Conservation (phyloP, 108 stramenopile species). For the Fragilaria radians region DNA sequence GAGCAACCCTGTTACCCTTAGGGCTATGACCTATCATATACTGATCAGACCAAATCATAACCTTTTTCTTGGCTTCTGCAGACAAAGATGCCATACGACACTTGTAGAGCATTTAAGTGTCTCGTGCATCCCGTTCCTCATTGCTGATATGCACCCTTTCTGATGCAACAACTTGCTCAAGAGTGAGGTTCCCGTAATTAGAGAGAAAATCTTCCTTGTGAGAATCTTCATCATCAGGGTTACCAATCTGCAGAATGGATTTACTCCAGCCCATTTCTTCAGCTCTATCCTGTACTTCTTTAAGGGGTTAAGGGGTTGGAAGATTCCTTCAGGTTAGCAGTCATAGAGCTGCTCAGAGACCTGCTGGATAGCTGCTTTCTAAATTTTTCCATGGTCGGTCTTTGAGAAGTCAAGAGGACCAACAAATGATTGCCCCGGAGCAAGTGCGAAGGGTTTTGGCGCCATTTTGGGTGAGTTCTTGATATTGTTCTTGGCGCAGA, state of each 20-base stretch:
- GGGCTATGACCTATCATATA: conserved; percentile 1
- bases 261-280: background rate
- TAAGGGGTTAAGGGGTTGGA: background rate
- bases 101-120: conserved; percentile 2
- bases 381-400: background rate
- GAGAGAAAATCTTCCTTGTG: background rate
- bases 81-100: conserved; percentile 5
- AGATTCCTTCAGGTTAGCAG: background rate
- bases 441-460: background rate
- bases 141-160: background rate
- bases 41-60: background rate
- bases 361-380: background rate
- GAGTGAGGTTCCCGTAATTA: conserved; percentile 6
- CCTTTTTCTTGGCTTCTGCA: background rate
- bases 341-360: background rate
- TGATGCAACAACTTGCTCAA: background rate
- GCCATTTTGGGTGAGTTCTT: background rate
- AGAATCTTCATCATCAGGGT: background rate
- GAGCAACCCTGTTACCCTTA: background rate
- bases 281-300: background rate
- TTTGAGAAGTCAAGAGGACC: conserved; percentile 3
- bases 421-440: background rate
- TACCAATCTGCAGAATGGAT: background rate
- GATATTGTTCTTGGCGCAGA: background rate
- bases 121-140: conserved; percentile 1